A percentile compares a stretch with the other conserved stretches of the same genome.
Evolutionary conservation across 805 yeast genomes (phyloP).

Genomic region (Candida patagonica): DNA sequence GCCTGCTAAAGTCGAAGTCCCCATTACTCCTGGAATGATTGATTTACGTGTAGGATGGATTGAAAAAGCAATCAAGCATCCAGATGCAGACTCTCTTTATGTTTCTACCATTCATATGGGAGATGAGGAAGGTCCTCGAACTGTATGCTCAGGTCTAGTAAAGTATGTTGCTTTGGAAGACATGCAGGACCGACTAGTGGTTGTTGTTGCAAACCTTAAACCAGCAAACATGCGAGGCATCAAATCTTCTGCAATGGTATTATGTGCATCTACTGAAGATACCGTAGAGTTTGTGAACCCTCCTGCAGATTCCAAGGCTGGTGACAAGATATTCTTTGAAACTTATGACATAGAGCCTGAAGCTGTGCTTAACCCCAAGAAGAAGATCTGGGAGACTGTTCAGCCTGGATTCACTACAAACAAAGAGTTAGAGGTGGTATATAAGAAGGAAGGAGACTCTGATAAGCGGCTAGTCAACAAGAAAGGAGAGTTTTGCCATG

Average conservation of each 20-base stretch:
- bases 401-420: conserved; percentile 87
- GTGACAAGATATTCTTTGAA: conserved; percentile 94
- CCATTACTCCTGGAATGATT: conserved; percentile 74
- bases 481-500: conserved; percentile 70
- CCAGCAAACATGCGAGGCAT: conserved; percentile 98
- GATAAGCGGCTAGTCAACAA: conserved; percentile 66
- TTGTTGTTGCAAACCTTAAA: conserved; percentile 90
- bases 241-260: conserved; percentile 91
- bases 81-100: conserved; percentile 93
- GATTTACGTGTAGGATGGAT: conserved; percentile 95
- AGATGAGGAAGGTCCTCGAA: conserved; percentile 94
- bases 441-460: conserved; percentile 66
- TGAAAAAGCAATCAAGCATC: conserved; percentile 93
- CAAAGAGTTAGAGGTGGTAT: conserved; percentile 67
- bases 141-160: conserved; percentile 95
- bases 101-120: conserved; percentile 96
- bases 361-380: conserved; percentile 90
- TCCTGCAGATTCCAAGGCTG: conserved; percentile 86
- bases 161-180: conserved; percentile 83
- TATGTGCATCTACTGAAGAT: conserved; percentile 65
- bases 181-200: conserved; percentile 88
- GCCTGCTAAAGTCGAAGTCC: conserved; percentile 41
- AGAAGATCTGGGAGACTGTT: conserved; percentile 92
- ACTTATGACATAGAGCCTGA: conserved; percentile 85
- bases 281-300: conserved; percentile 90